A percentile compares a stretch with the other conserved stretches of the same genome.
Conservation (phyloP, 768 basidiomycete species). For the Epithele typhae region DNA sequence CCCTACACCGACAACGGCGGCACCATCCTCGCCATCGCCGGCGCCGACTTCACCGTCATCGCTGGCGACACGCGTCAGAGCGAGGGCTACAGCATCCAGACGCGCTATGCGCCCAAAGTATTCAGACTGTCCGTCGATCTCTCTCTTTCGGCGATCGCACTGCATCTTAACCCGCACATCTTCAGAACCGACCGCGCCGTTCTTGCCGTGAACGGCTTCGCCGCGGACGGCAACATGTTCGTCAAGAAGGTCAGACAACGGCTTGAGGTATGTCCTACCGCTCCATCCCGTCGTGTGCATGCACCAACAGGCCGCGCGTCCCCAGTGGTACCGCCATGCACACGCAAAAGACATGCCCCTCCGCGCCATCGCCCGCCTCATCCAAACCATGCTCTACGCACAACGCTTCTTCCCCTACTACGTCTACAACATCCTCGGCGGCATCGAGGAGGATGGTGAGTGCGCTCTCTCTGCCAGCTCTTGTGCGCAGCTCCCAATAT, state of each 20-base stretch:
- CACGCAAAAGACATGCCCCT: slow-evolving; percentile 98
- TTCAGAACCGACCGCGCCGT: slow-evolving; percentile 87
- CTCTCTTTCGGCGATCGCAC: not conserved
- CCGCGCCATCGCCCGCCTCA: slow-evolving; percentile 92
- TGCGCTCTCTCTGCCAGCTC: slow-evolving; percentile 11
- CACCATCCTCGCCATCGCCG: slow-evolving; percentile 94
- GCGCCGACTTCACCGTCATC: slow-evolving; percentile 89
- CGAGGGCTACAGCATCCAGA: slow-evolving; percentile 97
- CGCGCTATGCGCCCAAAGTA: slow-evolving; percentile 93
- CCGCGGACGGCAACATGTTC: slow-evolving; percentile 96
- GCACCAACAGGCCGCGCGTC: not conserved
- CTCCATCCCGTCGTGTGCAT: not conserved
- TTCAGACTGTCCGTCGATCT: slow-evolving; percentile 76
- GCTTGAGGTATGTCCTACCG: slow-evolving; percentile 68
- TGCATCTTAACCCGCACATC: not conserved
- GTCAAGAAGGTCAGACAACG: slow-evolving; percentile 95
- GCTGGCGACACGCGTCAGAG: slow-evolving; percentile 97
- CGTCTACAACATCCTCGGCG: slow-evolving; percentile 93
- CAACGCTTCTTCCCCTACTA: slow-evolving; percentile 99
- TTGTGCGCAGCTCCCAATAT: too few species aligned
- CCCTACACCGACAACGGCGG: slow-evolving; percentile 95
- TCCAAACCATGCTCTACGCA: slow-evolving; percentile 97
- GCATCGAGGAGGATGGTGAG: slow-evolving; percentile 94
- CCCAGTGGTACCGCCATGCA: slow-evolving; percentile 94
- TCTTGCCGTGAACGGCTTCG: slow-evolving; percentile 94